These are phyloP conservation scores for Rhododendron molle DNA, from an alignment of 148 eudicot species.

Conservation along the genomic window DNA sequence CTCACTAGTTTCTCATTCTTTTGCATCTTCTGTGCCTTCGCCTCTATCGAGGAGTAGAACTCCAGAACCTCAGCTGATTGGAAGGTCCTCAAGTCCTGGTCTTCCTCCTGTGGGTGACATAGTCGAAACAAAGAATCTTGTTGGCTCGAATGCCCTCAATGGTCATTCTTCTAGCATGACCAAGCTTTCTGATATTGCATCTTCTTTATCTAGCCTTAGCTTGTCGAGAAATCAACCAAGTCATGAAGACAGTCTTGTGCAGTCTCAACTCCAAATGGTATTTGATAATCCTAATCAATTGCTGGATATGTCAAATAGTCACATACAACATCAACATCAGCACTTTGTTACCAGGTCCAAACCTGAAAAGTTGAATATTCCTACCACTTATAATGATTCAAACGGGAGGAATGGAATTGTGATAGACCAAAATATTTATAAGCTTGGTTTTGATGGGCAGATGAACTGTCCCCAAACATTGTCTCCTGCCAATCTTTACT, in stretches of 20 bases:
- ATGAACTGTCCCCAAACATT: slow-evolving; percentile 26
- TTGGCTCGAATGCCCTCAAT: slow-evolving; percentile 15
- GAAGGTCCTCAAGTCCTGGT: slow-evolving; percentile 26
- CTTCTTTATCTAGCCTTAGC: slow-evolving; percentile 39
- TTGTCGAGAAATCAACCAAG: slow-evolving; percentile 25
- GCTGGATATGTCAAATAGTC: slow-evolving; percentile 17
- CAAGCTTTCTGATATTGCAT: slow-evolving; percentile 41
- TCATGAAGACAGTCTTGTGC: slow-evolving; percentile 19
- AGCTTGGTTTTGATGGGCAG: slow-evolving; percentile 15
- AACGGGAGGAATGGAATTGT: slow-evolving; percentile 20
- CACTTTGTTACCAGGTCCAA: slow-evolving; percentile 18
- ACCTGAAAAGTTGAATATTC: slow-evolving; percentile 18
- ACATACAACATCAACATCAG: slow-evolving; percentile 20
- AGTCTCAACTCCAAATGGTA: slow-evolving; percentile 22
- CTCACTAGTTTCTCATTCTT: slow-evolving; percentile 26
- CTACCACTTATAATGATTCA: slow-evolving; percentile 17
- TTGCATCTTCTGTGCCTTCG: slow-evolving; percentile 22
- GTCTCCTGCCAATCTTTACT: slow-evolving; percentile 28
- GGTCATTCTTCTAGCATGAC: slow-evolving; percentile 29
- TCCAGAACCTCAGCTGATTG: slow-evolving; percentile 30
- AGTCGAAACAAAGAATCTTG: slow-evolving; percentile 15
- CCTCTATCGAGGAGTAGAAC: slow-evolving; percentile 27
- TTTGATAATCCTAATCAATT: slow-evolving; percentile 13
- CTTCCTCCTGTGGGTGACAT: slow-evolving; percentile 18
- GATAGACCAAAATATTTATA: slow-evolving; percentile 12